Evolutionary conservation across 129 eudicot species (phyloP), one percentile per base, ranked within the genome.

Genomic region (Saposhnikovia divaricata): DNA sequence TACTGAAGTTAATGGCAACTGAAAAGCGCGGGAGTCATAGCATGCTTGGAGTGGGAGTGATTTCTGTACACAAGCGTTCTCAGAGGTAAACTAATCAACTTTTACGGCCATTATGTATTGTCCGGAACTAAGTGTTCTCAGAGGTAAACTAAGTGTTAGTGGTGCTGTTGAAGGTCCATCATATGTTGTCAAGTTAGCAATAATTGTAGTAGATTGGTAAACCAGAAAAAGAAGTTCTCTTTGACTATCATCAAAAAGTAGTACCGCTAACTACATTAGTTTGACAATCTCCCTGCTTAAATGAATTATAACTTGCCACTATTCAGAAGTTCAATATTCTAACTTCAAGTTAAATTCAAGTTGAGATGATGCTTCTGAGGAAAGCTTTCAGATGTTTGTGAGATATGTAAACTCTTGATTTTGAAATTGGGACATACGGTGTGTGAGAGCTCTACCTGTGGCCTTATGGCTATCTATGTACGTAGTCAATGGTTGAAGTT

Each of bases 31-130:
- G 81, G 80, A 87, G 83, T 43, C 80, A 91, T 57, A 81, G 84
- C 66, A 82, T 88, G 82, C 83, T 81, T 83, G 93, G 82, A 82
- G 69, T 87, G 53, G 88, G 79, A 82, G 83, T 81, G 80, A 82
- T 78, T 86, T 82, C 84, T 63, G 84, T 79, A 73, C 96, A 92
- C 88, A 80, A 82, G 81, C 90, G 86, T 80, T 87, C 89, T 53
- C 91, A 92, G 86, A 96, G 99, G 99, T 96, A 25, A 61, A 81
- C 34, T 82, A 68, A 21, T 46, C 48, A 13, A 31, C 14, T 45
- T 57, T 55, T 55, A 23, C 27, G 23, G 6, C 59, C 59, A 51
- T 51, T 15, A 15, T 51, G 1, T 16, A 51, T 51, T 0, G 16
- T 0, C 2, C 53, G 14, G 53, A 47, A 50, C 59, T 6, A 51